Evolutionary conservation across 2,329 filamentous ascomycete species (phyloP).

Genomic region (Colletotrichum australisinense): DNA sequence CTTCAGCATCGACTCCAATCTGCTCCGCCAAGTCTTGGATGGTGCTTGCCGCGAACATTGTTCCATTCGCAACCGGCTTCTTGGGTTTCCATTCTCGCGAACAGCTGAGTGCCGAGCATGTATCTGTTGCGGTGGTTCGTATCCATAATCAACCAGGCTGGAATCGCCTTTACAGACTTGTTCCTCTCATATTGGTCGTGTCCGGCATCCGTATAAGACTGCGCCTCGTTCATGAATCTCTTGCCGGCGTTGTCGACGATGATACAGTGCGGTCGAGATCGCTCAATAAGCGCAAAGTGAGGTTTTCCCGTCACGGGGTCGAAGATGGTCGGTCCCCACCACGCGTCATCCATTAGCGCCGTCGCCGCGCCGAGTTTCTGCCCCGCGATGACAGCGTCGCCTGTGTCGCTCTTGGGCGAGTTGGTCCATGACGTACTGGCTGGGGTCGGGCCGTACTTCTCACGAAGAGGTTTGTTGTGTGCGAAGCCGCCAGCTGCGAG

Average conservation of each 20-base stretch:
- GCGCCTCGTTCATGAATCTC: slow-evolving; percentile 49
- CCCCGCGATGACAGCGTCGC: slow-evolving; percentile 39
- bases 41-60: slow-evolving; percentile 40
- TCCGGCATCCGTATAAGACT: slow-evolving; percentile 44
- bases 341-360: slow-evolving; percentile 46
- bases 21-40: slow-evolving; percentile 41
- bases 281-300: slow-evolving; percentile 43
- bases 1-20: slow-evolving; percentile 38
- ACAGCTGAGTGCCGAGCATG: slow-evolving; percentile 31
- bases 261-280: slow-evolving; percentile 46
- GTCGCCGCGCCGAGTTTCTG: slow-evolving; percentile 39
- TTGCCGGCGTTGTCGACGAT: slow-evolving; percentile 47
- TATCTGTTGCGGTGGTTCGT: slow-evolving; percentile 45
- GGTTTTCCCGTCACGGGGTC: slow-evolving; percentile 39
- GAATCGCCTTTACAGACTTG: slow-evolving; percentile 40
- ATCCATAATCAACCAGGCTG: slow-evolving; percentile 47
- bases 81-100: slow-evolving; percentile 27
- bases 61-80: slow-evolving; percentile 38
- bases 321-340: slow-evolving; percentile 47
- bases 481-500: slow-evolving; percentile 50
- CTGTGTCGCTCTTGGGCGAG: slow-evolving; percentile 41
- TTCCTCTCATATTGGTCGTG: slow-evolving; percentile 39
- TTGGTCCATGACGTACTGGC: slow-evolving; percentile 42
- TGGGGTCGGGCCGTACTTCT: slow-evolving; percentile 38
- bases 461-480: slow-evolving; percentile 44